Conservation (phyloP, 2,329 filamentous ascomycete genomes). For the Lasiodiplodia citricola region DNA sequence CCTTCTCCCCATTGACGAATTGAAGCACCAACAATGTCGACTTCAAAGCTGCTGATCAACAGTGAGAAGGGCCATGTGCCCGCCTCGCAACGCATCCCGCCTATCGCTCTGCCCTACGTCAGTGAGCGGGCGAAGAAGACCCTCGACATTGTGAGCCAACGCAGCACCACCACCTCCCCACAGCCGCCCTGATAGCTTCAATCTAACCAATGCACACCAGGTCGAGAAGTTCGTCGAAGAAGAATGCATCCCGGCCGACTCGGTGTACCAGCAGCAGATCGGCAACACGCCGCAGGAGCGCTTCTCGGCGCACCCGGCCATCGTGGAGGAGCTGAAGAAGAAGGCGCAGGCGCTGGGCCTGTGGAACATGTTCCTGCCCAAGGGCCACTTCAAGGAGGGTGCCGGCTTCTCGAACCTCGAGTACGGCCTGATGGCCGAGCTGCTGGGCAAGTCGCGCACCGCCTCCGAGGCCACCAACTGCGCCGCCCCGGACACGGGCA, state of each 20-base stretch:
- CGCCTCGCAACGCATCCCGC: conserved; percentile 63
- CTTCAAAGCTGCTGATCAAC: conserved; percentile 39
- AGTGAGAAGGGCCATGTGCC: conserved; percentile 43
- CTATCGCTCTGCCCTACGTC: conserved; percentile 67
- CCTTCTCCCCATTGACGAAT: neutral
- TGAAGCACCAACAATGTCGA: conserved; percentile 14
- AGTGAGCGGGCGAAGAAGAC: conserved; percentile 85
- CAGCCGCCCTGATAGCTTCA: neutral
- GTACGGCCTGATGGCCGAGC: conserved; percentile 97
- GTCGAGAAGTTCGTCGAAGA: conserved; percentile 97
- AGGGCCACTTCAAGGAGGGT: conserved; percentile 92
- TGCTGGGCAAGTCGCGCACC: conserved; percentile 81
- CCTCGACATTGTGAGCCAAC: conserved; percentile 69
- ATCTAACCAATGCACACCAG: conserved; percentile 54
- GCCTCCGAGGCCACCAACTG: conserved; percentile 82
- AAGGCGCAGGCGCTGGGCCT: conserved; percentile 83
- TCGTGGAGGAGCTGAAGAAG: conserved; percentile 88
- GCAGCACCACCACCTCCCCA: neutral
- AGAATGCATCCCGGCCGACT: conserved; percentile 79
- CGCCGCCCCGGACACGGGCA: conserved; percentile 88
- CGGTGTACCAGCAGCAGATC: conserved; percentile 79
- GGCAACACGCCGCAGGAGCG: conserved; percentile 71
- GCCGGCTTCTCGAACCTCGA: conserved; percentile 95
- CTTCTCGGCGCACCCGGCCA: conserved; percentile 78
- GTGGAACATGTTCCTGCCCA: conserved; percentile 98